Evolutionary conservation across 2,329 filamentous ascomycete genomes (phyloP).

Genomic region (Lizonia empirigonia): DNA sequence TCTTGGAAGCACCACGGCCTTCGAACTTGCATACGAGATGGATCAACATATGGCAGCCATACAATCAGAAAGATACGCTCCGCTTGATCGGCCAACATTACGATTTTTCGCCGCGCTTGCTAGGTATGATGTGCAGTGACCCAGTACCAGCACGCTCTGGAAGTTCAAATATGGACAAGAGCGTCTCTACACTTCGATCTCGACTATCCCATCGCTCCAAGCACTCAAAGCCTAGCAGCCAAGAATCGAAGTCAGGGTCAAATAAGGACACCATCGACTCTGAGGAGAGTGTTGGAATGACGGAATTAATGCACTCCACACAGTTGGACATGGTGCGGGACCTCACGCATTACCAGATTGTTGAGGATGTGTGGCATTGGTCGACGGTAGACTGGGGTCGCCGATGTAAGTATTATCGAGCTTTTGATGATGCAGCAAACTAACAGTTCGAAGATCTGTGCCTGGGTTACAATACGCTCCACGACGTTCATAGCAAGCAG

Average conservation of each 20-base stretch:
- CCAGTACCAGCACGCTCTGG: conserved; percentile 49
- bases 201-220: conserved; percentile 34
- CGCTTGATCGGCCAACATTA: conserved; percentile 65
- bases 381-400: conserved; percentile 72
- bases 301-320: conserved; percentile 44
- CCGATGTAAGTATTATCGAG: conserved; percentile 56
- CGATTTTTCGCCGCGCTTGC: conserved; percentile 69
- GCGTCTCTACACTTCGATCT: conserved; percentile 40
- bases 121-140: conserved; percentile 66
- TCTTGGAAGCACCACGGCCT: conserved; percentile 50
- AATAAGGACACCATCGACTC: conserved; percentile 28
- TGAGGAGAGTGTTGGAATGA: conserved; percentile 46
- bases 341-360: conserved; percentile 63
- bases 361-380: conserved; percentile 76
- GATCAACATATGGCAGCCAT: conserved; percentile 77
- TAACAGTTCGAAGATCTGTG: conserved; percentile 61
- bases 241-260: conserved; percentile 19
- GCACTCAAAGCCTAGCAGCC: conserved; percentile 24
- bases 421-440: neutral
- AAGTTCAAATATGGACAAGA: conserved; percentile 32
- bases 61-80: conserved; percentile 62
- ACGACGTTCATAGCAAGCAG: conserved; percentile 46
- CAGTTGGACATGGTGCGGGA: conserved; percentile 44
- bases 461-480: conserved; percentile 72
- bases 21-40: conserved; percentile 65